Evolutionary conservation across 2,329 filamentous ascomycete genomes (phyloP).

Genomic region (Hyphodiscus sp.): DNA sequence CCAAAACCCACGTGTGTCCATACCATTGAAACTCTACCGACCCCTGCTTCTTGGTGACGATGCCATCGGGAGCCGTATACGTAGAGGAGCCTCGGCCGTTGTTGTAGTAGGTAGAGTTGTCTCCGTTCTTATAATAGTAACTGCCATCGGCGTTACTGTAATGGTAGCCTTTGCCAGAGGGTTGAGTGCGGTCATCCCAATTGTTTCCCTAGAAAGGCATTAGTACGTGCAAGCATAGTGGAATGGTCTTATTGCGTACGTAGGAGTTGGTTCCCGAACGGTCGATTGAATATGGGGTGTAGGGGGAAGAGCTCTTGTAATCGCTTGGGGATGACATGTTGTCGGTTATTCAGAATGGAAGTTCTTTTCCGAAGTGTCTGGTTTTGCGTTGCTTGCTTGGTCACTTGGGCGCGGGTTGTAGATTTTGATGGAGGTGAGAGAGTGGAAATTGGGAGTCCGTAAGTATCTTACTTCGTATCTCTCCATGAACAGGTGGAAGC

Average conservation of each 20-base stretch:
- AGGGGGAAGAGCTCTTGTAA: constrained; percentile 7
- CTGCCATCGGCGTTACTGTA: constrained; percentile 47
- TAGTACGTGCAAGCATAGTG: background rate
- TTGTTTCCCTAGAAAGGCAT: background rate
- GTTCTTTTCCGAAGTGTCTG: too few species aligned
- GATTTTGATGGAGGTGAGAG: too few species aligned
- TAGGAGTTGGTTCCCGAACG: constrained; percentile 53
- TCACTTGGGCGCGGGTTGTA: too few species aligned
- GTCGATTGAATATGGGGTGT: constrained; percentile 33
- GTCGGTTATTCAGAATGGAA: too few species aligned
- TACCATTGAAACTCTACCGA: too few species aligned
- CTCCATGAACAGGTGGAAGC: too few species aligned
- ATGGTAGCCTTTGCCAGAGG: background rate
- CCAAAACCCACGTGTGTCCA: too few species aligned
- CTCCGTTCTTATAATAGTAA: constrained; percentile 68
- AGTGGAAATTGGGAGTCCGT: too few species aligned
- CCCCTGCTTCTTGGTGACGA: constrained; percentile 23
- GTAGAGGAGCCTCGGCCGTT: constrained; percentile 48
- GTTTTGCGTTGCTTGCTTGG: too few species aligned
- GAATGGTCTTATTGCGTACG: constrained; percentile 32
- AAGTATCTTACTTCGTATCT: too few species aligned
- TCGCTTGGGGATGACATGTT: too few species aligned
- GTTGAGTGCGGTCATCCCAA: background rate
- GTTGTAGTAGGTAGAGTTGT: constrained; percentile 65
- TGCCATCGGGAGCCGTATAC: constrained; percentile 52